Evolutionary conservation across 768 basidiomycete genomes (phyloP).

Genomic region (button mushroom (Agaricus bisporus)): DNA sequence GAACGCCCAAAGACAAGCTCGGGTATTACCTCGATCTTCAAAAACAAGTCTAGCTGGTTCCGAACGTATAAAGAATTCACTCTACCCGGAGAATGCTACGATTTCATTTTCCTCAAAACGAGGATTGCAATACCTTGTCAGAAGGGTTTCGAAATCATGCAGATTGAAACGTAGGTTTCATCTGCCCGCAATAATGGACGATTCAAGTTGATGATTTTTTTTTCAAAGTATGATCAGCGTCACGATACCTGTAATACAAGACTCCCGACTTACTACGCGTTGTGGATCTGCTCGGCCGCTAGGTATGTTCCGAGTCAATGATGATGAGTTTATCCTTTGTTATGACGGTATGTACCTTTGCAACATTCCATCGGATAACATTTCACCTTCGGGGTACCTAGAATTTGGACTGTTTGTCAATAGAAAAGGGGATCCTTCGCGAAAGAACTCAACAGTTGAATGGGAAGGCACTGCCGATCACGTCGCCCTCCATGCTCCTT

Average conservation of each 20-base stretch:
- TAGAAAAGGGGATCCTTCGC: constrained; percentile 83
- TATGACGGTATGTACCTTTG: constrained; percentile 61
- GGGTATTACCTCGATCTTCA: constrained; percentile 48
- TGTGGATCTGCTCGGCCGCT: constrained; percentile 78
- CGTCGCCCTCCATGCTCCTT: constrained; percentile 85
- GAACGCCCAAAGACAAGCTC: constrained; percentile 60
- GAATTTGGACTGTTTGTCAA: constrained; percentile 93
- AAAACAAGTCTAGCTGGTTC: constrained; percentile 85
- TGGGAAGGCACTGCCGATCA: constrained; percentile 93
- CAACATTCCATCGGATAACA: too few species aligned
- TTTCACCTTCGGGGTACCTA: constrained; percentile 18
- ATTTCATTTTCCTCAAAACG: constrained; percentile 85
- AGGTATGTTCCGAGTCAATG: constrained; percentile 84
- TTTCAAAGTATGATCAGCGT: constrained; percentile 68
- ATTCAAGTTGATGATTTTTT: not conserved
- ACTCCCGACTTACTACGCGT: constrained; percentile 63
- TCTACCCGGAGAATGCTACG: constrained; percentile 79
- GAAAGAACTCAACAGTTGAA: constrained; percentile 68
- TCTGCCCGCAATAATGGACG: not conserved
- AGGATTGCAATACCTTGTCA: constrained; percentile 89
- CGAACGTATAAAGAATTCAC: constrained; percentile 85
- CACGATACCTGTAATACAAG: constrained; percentile 77
- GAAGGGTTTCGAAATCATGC: constrained; percentile 97
- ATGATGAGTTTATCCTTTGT: constrained; percentile 85
- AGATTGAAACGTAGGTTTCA: constrained; percentile 72